Conservation (phyloP, 2,329 filamentous ascomycete genomes). For the Trichoderma citrinoviride region DNA sequence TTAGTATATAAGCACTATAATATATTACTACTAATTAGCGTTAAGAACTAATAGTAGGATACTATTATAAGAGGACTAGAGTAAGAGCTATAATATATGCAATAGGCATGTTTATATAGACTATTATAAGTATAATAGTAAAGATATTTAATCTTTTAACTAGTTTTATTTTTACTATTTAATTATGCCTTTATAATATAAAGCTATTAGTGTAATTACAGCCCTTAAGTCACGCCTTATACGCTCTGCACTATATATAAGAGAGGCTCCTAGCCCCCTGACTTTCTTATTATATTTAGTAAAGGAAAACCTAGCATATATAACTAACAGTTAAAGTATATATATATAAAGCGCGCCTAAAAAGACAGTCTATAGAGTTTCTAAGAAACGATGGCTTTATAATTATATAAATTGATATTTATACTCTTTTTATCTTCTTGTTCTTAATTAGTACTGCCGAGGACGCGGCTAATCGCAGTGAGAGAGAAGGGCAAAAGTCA, state of each 20-base stretch:
- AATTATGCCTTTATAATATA: background rate
- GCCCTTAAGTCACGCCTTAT: slow-evolving; percentile 27
- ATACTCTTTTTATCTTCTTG: background rate
- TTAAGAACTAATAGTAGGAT: background rate
- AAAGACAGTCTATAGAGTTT: too few relatives aligned
- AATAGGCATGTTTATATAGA: too few relatives aligned
- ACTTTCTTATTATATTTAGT: slow-evolving; percentile 22
- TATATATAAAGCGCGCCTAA: background rate
- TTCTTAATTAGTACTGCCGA: background rate
- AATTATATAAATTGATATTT: too few relatives aligned
- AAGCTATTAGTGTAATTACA: background rate
- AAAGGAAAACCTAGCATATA: slow-evolving; percentile 11
- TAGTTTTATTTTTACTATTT: too few relatives aligned
- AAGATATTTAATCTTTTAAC: background rate
- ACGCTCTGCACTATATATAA: slow-evolving; percentile 27
- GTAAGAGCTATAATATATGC: background rate
- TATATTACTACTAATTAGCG: background rate
- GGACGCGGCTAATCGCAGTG: background rate
- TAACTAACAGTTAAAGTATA: too few relatives aligned
- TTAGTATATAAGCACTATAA: background rate
- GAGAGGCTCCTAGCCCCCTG: slow-evolving; percentile 28
- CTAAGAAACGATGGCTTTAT: too few relatives aligned
- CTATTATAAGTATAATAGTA: background rate
- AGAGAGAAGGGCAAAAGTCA: background rate
- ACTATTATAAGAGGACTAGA: background rate